Conservation (phyloP, 345 rosid genomes). For the Fremontodendron californicum region DNA sequence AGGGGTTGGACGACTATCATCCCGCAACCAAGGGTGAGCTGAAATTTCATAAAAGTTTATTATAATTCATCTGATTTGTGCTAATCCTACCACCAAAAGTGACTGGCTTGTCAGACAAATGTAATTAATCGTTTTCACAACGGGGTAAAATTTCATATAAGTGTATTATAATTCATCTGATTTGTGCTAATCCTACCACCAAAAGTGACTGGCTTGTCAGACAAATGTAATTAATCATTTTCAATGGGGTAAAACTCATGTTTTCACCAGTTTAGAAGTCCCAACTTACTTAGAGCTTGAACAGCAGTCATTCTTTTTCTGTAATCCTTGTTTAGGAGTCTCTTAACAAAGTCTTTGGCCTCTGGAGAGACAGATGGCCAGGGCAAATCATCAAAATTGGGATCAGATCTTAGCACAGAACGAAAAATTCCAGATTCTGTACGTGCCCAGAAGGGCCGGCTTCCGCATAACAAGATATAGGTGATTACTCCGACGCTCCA, state of each 20-base stretch:
- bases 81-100: background rate
- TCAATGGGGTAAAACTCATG: background rate
- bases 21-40: constrained; percentile 78
- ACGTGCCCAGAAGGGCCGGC: constrained; percentile 87
- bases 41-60: constrained; percentile 17
- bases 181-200: background rate
- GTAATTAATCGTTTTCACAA: background rate
- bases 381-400: constrained; percentile 68
- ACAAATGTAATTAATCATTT: background rate
- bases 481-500: constrained; percentile 87
- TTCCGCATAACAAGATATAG: constrained; percentile 77
- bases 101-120: background rate
- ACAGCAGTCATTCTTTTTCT: constrained; percentile 83
- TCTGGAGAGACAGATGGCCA: constrained; percentile 76
- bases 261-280: background rate
- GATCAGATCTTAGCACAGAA: constrained; percentile 71
- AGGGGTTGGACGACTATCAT: constrained; percentile 47
- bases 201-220: background rate
- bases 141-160: background rate
- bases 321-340: constrained; percentile 80
- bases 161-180: background rate
- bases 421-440: constrained; percentile 88
- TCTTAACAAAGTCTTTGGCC: constrained; percentile 78
- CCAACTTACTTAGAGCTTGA: constrained; percentile 73
- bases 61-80: background rate